A percentile compares a stretch with the other conserved stretches of the same genome.
phyloP scores from a whole-genome alignment of 495 filamentous ascomycete species.

The Lophium mytilinum region DNA sequence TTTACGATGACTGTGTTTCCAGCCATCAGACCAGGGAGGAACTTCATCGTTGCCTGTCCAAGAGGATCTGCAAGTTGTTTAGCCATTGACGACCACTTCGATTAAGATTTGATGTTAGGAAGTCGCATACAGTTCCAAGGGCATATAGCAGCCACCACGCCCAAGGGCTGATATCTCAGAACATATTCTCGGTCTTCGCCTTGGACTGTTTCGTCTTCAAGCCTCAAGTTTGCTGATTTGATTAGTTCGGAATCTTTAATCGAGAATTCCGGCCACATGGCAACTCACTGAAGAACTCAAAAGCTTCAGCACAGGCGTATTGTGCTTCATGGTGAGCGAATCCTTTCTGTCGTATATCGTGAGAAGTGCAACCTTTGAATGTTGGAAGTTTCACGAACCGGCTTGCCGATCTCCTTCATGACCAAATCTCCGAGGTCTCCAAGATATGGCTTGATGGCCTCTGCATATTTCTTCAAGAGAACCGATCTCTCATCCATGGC shows the following conservation, averaged over 20 bases:
- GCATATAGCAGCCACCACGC: slow-evolving; percentile 29
- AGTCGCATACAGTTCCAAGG: slow-evolving; percentile 48
- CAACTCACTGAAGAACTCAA: slow-evolving; percentile 2
- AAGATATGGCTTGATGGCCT: slow-evolving; percentile 37
- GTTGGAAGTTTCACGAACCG: slow-evolving; percentile 27
- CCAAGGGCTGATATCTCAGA: slow-evolving; percentile 28
- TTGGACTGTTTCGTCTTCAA: slow-evolving; percentile 28
- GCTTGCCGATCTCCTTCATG: slow-evolving; percentile 52
- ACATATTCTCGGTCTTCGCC: slow-evolving; percentile 22
- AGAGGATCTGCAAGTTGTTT: too few relatives aligned
- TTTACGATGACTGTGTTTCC: slow-evolving; percentile 60
- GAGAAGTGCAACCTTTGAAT: background rate
- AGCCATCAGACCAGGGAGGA: slow-evolving; percentile 48
- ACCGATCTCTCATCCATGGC: slow-evolving; percentile 48
- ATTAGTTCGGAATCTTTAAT: slow-evolving; percentile 12
- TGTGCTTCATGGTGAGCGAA: background rate
- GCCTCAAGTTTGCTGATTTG: slow-evolving; percentile 24
- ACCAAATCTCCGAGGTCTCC: slow-evolving; percentile 44
- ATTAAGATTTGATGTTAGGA: too few relatives aligned
- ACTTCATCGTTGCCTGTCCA: slow-evolving; percentile 39
- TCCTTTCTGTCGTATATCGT: background rate
- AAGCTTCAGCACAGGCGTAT: background rate
- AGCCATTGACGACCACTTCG: too few relatives aligned
- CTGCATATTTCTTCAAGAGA: slow-evolving; percentile 45
- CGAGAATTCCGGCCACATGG: slow-evolving; percentile 10